phyloP scores from a whole-genome alignment of 2,329 filamentous ascomycete genomes.

The Diatrype stigma region DNA sequence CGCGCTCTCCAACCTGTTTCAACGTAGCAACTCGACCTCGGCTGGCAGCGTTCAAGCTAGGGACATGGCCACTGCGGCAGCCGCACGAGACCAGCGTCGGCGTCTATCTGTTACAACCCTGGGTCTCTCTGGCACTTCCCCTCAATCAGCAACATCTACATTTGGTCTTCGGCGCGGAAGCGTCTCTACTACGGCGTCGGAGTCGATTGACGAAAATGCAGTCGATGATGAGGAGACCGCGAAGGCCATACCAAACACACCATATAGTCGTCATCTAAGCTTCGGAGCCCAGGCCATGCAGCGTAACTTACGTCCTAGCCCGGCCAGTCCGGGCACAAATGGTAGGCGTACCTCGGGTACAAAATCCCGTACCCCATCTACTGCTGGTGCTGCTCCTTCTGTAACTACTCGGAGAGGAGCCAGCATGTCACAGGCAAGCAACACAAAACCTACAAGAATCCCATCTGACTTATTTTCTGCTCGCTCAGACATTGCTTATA shows the following conservation, averaged over 20 bases:
- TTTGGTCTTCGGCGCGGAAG: conserved; percentile 60
- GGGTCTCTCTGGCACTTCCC: conserved; percentile 68
- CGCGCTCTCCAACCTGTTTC: conserved; percentile 56
- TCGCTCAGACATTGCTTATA: conserved; percentile 86
- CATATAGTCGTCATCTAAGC: conserved; percentile 81
- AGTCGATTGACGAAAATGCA: conserved; percentile 67
- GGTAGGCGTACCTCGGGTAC: conserved; percentile 46
- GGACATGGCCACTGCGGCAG: conserved; percentile 20
- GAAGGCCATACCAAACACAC: conserved; percentile 62
- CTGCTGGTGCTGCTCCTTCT: conserved; percentile 30
- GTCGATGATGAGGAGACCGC: conserved; percentile 64
- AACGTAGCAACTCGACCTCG: conserved; percentile 50
- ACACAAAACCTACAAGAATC: conserved; percentile 51
- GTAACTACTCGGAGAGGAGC: conserved; percentile 30
- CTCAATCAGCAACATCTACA: conserved; percentile 46
- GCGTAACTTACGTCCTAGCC: conserved; percentile 60
- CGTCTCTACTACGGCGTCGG: conserved; percentile 62
- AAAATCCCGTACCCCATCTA: conserved; percentile 25
- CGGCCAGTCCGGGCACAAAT: conserved; percentile 57
- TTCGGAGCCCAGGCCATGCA: conserved; percentile 80
- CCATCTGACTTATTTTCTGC: conserved; percentile 61
- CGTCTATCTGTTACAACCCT: conserved; percentile 72
- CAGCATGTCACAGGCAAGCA: conserved; percentile 53
- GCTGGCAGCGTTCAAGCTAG: conserved; percentile 28
- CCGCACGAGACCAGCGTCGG: conserved; percentile 48